Evolutionary conservation across 2,329 filamentous ascomycete species (phyloP), one percentile per base, ranked within the genome.

Genomic region (Neopestalotiopsis clavispora): DNA sequence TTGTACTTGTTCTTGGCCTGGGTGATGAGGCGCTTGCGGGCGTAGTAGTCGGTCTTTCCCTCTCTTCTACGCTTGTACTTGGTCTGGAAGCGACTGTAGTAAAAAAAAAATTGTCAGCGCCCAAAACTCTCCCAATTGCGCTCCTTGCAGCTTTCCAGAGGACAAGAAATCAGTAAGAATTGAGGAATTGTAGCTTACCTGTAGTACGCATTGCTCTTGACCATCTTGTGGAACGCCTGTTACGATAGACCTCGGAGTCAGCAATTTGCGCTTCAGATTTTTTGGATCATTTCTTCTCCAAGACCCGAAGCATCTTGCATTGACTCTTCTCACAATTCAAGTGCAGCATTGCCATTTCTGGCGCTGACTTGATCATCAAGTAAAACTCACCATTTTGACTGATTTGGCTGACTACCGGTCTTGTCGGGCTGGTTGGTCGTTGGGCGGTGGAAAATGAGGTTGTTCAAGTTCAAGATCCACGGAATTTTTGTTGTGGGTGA

Each of bases 1-100:
- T 97, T 97, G 93, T 98, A 99, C 93, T 99, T 99, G 94, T 99
- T 99, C 94, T 98, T 99, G 88, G 96, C 96, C 91, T 99, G 96
- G 89, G 94, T 95, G 90, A 98, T 96, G 85, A 99, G 90, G 82
- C 96, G 93, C 94, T 98, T 98, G 85, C 96, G 95, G 83, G 96
- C 96, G 86, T 98, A 98, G 94, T 99, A 99, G 85, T 99, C 96
- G 88, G 96, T 99, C 93, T 99, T 99, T 84, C 96, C 96, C 81
- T 92, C 83, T 78, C 94, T 91, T 86, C 96, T 92, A 84, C 96
- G 95, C 90, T 94, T 96, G 93, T 98, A 99, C 92, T 99, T 99
- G 84, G 96, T 98, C 90, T 99, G 96, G 91, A 93, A 99, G 86
- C 96, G 94, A 85, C 95, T 97, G 83, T 68, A 58, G 52, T 72